These are phyloP conservation scores for Puccinia horiana DNA, from an alignment of 1,284 basidiomycete genomes.

Conservation along the genomic window DNA sequence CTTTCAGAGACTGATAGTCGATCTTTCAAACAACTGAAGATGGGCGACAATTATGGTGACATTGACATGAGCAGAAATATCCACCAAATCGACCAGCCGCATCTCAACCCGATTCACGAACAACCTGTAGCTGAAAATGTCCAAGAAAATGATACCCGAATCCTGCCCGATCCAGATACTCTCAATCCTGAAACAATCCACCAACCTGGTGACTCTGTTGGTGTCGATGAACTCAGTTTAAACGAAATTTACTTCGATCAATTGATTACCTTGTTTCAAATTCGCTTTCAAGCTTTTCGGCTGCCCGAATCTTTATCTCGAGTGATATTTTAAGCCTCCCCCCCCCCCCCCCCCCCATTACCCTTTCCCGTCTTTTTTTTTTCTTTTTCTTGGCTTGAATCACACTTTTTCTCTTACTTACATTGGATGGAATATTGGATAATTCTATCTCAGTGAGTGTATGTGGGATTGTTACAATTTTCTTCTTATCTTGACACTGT, in stretches of 20 bases:
- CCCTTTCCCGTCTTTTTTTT: neutral
- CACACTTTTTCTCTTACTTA: neutral
- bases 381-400: neutral
- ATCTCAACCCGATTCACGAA: neutral
- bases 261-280: constrained; percentile 11
- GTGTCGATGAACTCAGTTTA: neutral
- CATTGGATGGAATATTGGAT: neutral
- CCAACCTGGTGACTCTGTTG: neutral
- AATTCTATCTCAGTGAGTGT: neutral
- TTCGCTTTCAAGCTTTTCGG: constrained; percentile 29
- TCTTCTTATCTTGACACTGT: neutral
- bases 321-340: neutral
- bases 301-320: constrained; percentile 19
- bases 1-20: neutral
- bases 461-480: neutral
- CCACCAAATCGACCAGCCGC: neutral
- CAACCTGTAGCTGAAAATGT: neutral
- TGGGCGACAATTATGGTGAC: neutral
- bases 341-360: neutral
- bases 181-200: neutral
- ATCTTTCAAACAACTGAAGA: neutral
- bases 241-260: constrained; percentile 28
- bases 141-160: neutral
- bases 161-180: neutral
- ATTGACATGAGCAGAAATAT: neutral